Evolutionary conservation across 768 basidiomycete species (phyloP).

Genomic region (Leccinum boreale): DNA sequence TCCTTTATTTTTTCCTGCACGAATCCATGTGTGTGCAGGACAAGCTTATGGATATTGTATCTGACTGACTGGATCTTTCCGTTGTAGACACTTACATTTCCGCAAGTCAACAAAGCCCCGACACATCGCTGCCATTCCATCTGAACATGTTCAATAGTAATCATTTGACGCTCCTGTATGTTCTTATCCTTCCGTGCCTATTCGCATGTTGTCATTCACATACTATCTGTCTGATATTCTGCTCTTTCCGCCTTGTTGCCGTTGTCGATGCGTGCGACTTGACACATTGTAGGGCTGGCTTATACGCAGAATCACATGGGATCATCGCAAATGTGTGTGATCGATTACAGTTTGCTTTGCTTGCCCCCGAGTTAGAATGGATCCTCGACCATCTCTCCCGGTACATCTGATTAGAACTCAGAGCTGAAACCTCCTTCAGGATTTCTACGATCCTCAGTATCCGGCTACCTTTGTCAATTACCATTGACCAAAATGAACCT

Average conservation of each 20-base stretch:
- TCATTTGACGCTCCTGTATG: conserved; percentile 82
- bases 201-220: neutral
- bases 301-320: conserved; percentile 83
- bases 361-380: neutral
- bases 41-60: neutral
- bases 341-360: neutral
- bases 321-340: conserved; percentile 75
- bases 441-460: conserved; percentile 74
- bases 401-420: too few relatives aligned
- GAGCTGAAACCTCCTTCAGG: conserved; percentile 36
- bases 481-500: conserved; percentile 48
- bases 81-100: conserved; percentile 77
- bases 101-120: conserved; percentile 46
- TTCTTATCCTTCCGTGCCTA: conserved; percentile 15
- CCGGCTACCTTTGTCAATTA: conserved; percentile 66
- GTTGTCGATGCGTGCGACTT: neutral
- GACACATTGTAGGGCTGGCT: conserved; percentile 61
- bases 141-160: conserved; percentile 45
- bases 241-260: too few relatives aligned
- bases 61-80: conserved; percentile 3
- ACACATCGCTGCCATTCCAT: neutral
- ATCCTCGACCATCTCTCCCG: neutral
- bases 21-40: neutral
- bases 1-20: neutral
- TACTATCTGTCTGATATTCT: neutral